These are phyloP conservation scores for Cryptococcus floricola DNA, from an alignment of 1,284 basidiomycete species.

Conservation along the genomic window DNA sequence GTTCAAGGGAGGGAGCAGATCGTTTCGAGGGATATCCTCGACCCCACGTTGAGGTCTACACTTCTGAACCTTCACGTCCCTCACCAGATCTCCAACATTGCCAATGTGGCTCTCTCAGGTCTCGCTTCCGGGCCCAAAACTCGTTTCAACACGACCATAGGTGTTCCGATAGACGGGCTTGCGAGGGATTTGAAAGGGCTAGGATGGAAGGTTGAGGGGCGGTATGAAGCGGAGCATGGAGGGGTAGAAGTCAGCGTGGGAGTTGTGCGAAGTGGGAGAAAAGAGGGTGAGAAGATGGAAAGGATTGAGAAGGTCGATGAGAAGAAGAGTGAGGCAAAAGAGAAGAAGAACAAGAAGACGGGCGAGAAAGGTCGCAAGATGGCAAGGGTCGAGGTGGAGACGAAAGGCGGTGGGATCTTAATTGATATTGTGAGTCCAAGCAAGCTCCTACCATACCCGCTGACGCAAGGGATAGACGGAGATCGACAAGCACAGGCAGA, in stretches of 20 bases:
- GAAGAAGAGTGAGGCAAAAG: conserved; percentile 29
- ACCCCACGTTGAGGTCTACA: conserved; percentile 26
- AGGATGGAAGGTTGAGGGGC: conserved; percentile 34
- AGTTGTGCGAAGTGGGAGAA: conserved; percentile 28
- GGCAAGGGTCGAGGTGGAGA: conserved; percentile 33
- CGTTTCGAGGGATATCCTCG: conserved; percentile 36
- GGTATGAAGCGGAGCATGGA: conserved; percentile 33
- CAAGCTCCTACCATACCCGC: not conserved
- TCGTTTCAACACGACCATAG: conserved; percentile 28
- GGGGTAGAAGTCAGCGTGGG: conserved; percentile 31
- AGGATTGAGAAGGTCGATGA: conserved; percentile 28
- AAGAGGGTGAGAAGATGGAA: conserved; percentile 27
- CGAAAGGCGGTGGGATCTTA: conserved; percentile 32
- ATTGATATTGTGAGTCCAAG: conserved; percentile 35
- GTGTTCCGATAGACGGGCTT: conserved; percentile 41
- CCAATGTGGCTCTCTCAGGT: conserved; percentile 31
- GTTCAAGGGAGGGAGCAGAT: conserved; percentile 30
- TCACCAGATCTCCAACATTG: conserved; percentile 24
- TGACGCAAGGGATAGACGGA: conserved; percentile 27
- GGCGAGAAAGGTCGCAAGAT: conserved; percentile 32
- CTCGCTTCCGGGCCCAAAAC: conserved; percentile 20
- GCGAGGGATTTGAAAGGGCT: conserved; percentile 33
- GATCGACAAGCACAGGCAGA: conserved; percentile 29
- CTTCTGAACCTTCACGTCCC: conserved; percentile 25
- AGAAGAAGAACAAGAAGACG: conserved; percentile 23